These are phyloP conservation scores for Penicillium paneum DNA, from an alignment of 2,329 filamentous ascomycete genomes.

Conservation along the genomic window DNA sequence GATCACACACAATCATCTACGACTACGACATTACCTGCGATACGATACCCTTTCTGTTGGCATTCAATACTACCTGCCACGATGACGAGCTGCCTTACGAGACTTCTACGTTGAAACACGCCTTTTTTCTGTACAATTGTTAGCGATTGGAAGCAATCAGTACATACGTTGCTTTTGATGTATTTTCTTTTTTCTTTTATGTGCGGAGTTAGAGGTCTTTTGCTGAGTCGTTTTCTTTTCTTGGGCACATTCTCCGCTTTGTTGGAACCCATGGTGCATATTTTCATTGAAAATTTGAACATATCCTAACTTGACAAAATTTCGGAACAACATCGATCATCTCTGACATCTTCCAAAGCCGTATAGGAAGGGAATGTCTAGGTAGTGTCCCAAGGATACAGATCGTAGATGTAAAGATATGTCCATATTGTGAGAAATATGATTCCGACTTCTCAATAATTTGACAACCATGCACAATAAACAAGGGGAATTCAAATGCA, in stretches of 20 bases:
- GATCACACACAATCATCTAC: neutral
- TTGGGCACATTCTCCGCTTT: constrained; percentile 1
- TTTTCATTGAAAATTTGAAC: neutral
- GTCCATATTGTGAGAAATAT: neutral
- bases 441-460: neutral
- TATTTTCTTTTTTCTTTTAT: neutral
- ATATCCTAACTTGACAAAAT: neutral
- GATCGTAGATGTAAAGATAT: neutral
- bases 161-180: constrained; percentile 4
- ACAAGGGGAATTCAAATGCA: constrained; percentile 12
- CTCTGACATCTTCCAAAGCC: neutral
- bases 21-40: constrained; percentile 6
- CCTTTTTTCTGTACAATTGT: neutral
- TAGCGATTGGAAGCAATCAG: neutral
- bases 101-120: constrained; percentile 2
- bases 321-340: neutral
- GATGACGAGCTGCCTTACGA: neutral
- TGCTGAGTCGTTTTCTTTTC: neutral
- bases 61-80: neutral
- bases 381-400: too few relatives aligned
- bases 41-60: constrained; percentile 6
- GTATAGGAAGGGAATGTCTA: neutral
- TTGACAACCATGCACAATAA: neutral
- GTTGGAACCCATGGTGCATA: neutral
- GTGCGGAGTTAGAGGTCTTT: neutral